Conservation (phyloP, 306 rosid species). For the Gynostemma pentaphyllum region DNA sequence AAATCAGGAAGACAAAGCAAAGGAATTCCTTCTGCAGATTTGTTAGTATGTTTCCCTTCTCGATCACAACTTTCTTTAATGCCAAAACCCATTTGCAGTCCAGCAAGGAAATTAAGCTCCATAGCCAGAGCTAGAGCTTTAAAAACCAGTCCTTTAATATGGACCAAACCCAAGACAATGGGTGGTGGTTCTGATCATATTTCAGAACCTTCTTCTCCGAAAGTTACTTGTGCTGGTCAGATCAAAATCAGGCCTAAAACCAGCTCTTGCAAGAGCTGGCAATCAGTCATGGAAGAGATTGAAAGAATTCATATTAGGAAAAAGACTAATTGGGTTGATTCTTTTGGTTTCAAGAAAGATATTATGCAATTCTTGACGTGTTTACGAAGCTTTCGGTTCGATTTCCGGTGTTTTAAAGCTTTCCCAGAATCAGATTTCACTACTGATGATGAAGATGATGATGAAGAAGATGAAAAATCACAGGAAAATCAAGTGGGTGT, state of each 20-base stretch:
- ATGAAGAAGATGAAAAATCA: background rate
- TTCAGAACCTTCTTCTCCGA: conserved; percentile 82
- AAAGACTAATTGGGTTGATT: conserved; percentile 46
- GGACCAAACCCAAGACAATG: conserved; percentile 60
- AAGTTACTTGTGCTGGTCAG: conserved; percentile 95
- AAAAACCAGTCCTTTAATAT: conserved; percentile 66
- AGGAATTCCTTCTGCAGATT: conserved; percentile 53
- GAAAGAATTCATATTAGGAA: conserved; percentile 56
- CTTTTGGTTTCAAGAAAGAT: conserved; percentile 78
- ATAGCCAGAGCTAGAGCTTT: too few relatives aligned
- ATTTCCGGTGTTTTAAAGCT: conserved; percentile 56
- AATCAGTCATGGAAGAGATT: conserved; percentile 87
- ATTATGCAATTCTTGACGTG: conserved; percentile 75
- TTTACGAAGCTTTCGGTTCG: conserved; percentile 43
- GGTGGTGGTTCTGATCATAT: conserved; percentile 44
- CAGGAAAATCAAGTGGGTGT: conserved; percentile 6
- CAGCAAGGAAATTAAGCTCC: conserved; percentile 41
- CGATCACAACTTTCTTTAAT: conserved; percentile 51
- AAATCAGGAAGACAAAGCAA: conserved; percentile 45
- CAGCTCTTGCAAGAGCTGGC: conserved; percentile 60
- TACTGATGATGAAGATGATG: conserved; percentile 32
- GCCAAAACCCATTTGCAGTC: conserved; percentile 91
- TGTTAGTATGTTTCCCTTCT: conserved; percentile 80
- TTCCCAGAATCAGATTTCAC: conserved; percentile 41
- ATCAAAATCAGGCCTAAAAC: conserved; percentile 66